Base-by-base conservation (phyloP, 805 yeast species). In the Yamadazyma kitorensis region DNA sequence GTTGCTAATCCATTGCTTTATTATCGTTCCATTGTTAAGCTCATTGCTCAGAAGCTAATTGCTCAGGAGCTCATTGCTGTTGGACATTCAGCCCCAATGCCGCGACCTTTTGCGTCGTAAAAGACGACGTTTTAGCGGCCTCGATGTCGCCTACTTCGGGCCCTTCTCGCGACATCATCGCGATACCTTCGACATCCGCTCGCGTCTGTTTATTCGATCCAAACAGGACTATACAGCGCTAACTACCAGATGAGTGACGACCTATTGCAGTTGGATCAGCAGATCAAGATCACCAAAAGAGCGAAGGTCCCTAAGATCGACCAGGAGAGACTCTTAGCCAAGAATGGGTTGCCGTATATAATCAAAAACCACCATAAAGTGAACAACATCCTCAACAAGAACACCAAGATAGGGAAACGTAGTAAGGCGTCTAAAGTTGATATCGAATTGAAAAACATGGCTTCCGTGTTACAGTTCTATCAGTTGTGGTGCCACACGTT, bases 401-500 rank as follows among this genome's bases (percentile, higher is more conserved):
- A 64, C 33, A 45, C 45, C 19, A 43, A 32, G 11, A 24, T 12
- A 12, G 6, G n/a, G 14, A 26, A 18, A 12, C 6, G 15, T 16
- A 18, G 15, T 12, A 32, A 32, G 14, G 11, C 28, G 31, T 15
- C 46, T 45, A 25, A 40, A 43, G 24, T 49, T 45, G 41, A 44
- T 35, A 8, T 14, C 35, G 11, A 30, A 47, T 12, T 29, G 17
- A 27, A 44, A 28, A 67, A 67, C 36, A 43, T 67, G 29, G 45
- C 59, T 2, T 49, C 62, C 1, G 54, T 64, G 1, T 43, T 67
- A 21, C 68, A 65, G 45, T 67, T 64, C 45, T 67, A 67, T 47
- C 71, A 67, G 41, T 49, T 67, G 17, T 67, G 73, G 73, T 67
- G 72, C 44, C 72, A 67, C 36, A 63, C 69, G 1, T 62, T 87